Conservation (phyloP, 78 protist species). For the Reticulomyxa filosa region DNA sequence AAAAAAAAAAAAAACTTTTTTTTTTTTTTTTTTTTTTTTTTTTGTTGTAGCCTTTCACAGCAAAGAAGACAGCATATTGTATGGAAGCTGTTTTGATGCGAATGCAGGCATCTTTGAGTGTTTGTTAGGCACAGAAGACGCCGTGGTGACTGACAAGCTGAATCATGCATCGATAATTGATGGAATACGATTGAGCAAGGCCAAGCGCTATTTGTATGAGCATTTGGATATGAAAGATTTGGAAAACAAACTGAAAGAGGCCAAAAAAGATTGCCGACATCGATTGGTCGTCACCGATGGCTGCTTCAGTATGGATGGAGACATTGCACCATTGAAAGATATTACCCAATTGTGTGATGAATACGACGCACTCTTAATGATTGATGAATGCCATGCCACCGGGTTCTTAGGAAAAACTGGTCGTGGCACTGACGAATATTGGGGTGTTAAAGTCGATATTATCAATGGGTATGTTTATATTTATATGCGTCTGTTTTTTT, state of each 20-base stretch:
- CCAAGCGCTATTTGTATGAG: not conserved
- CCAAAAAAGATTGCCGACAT: slow-evolving; percentile 8
- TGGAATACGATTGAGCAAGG: slow-evolving; percentile 23
- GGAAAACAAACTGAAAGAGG: slow-evolving; percentile 12
- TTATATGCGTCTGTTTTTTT: not conserved
- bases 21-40: not conserved
- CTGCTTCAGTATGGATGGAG: slow-evolving; percentile 68
- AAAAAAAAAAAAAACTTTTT: too few species aligned
- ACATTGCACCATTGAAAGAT: slow-evolving; percentile 44
- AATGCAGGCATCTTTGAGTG: slow-evolving; percentile 19
- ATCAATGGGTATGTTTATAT: slow-evolving; percentile 21
- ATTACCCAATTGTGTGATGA: slow-evolving; percentile 19
- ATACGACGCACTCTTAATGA: slow-evolving; percentile 20
- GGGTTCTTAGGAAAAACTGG: slow-evolving; percentile 52
- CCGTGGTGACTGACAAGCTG: slow-evolving; percentile 18
- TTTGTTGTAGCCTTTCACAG: not conserved
- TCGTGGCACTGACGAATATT: slow-evolving; percentile 30
- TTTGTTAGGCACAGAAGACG: slow-evolving; percentile 10
- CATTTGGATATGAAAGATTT: slow-evolving; percentile 25
- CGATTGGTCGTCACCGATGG: slow-evolving; percentile 44
- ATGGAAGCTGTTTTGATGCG: slow-evolving; percentile 20
- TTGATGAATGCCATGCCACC: slow-evolving; percentile 59
- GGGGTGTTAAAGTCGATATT: slow-evolving; percentile 21
- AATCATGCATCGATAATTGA: slow-evolving; percentile 28
- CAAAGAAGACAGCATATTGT: slow-evolving; percentile 2